phyloP scores from a whole-genome alignment of 2,329 filamentous ascomycete genomes.

The Colletotrichum magnum region DNA sequence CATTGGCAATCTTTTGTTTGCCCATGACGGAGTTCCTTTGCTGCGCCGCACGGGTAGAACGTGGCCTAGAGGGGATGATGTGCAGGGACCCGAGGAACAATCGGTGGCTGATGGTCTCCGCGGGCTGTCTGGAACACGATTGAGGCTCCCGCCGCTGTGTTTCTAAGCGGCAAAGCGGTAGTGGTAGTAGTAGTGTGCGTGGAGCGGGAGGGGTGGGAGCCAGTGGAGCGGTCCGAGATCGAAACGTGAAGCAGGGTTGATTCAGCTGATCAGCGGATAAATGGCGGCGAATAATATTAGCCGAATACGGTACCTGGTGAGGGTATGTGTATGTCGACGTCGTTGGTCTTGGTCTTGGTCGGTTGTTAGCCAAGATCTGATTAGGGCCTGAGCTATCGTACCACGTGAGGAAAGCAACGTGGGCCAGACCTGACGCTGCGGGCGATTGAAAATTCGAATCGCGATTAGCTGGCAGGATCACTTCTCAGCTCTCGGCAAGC shows the following conservation, averaged over 20 bases:
- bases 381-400: slow-evolving; percentile 10
- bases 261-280: not conserved
- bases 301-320: not conserved
- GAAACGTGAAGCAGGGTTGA: not conserved
- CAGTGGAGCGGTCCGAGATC: slow-evolving; percentile 7
- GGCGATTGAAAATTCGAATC: not conserved
- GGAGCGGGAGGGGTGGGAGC: slow-evolving; percentile 14
- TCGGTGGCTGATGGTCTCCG: slow-evolving; percentile 31
- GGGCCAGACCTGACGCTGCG: not conserved
- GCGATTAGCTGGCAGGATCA: slow-evolving; percentile 5
- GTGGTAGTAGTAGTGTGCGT: slow-evolving; percentile 1
- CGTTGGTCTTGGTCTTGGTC: slow-evolving; percentile 3
- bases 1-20: slow-evolving; percentile 43
- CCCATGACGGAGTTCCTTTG: slow-evolving; percentile 44
- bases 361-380: slow-evolving; percentile 12
- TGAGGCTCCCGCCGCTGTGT: slow-evolving; percentile 32
- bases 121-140: slow-evolving; percentile 31
- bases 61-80: slow-evolving; percentile 27
- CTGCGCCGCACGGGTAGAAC: slow-evolving; percentile 20
- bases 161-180: slow-evolving; percentile 12
- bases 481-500: not conserved
- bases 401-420: slow-evolving; percentile 23
- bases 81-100: slow-evolving; percentile 27
- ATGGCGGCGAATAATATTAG: slow-evolving; percentile 12
- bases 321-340: not conserved